phyloP scores from a whole-genome alignment of 2,329 filamentous ascomycete genomes.

The Fusarium tjaetaba region DNA sequence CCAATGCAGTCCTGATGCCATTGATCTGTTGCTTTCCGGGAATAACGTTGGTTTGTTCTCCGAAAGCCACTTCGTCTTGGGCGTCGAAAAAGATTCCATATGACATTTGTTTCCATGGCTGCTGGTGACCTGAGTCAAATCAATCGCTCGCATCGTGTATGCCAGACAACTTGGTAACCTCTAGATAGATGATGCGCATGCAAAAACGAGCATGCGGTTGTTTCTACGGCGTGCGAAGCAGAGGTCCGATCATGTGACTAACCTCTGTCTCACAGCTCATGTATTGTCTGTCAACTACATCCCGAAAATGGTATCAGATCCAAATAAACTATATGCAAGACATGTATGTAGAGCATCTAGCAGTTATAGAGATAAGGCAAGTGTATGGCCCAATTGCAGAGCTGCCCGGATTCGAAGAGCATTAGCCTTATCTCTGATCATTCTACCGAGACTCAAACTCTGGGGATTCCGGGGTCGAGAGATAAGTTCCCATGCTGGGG shows the following conservation, averaged over 20 bases:
- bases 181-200: neutral
- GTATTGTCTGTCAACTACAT: neutral
- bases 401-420: slow-evolving; percentile 30
- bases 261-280: neutral
- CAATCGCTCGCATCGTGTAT: neutral
- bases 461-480: slow-evolving; percentile 34
- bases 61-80: neutral
- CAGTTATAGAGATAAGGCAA: slow-evolving; percentile 23
- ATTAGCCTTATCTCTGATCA: slow-evolving; percentile 27
- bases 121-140: neutral
- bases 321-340: slow-evolving; percentile 27
- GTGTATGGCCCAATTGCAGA: slow-evolving; percentile 25
- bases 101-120: neutral
- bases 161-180: neutral
- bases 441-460: slow-evolving; percentile 20
- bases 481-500: slow-evolving; percentile 27
- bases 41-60: neutral
- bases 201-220: neutral
- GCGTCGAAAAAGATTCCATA: slow-evolving; percentile 2
- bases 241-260: slow-evolving; percentile 10
- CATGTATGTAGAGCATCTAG: slow-evolving; percentile 7
- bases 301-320: neutral
- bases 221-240: neutral
- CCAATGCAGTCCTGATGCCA: slow-evolving; percentile 1
- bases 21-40: neutral